Evolutionary conservation across 768 basidiomycete species (phyloP).

Genomic region (Termitomyces sp.): DNA sequence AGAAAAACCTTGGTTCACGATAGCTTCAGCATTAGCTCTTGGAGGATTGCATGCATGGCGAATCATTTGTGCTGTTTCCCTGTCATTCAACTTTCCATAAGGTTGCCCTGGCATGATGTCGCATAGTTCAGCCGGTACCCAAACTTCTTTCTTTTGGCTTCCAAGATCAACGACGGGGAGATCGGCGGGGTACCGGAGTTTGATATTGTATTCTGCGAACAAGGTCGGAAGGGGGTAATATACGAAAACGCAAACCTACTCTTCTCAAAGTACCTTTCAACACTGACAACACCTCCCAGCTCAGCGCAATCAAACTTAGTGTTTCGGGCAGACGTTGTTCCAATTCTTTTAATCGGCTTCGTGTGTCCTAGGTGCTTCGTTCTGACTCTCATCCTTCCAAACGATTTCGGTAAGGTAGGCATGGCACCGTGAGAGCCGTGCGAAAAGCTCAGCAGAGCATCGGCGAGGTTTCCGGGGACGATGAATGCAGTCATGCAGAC

Average conservation of each 20-base stretch:
- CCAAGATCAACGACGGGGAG: conserved; percentile 52
- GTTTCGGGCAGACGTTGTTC: conserved; percentile 28
- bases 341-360: conserved; percentile 40
- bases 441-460: conserved; percentile 47
- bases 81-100: conserved; percentile 55
- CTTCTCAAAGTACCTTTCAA: conserved; percentile 56
- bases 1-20: conserved; percentile 53
- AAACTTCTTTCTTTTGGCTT: conserved; percentile 21
- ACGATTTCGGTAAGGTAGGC: conserved; percentile 38
- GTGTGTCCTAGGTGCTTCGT: conserved; percentile 52
- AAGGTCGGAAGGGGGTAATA: background rate
- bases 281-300: conserved; percentile 45
- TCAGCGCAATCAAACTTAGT: conserved; percentile 46
- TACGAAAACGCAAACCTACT: conserved; percentile 36
- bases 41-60: conserved; percentile 61
- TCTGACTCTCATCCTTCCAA: conserved; percentile 53
- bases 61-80: conserved; percentile 68
- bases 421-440: conserved; percentile 34
- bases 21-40: conserved; percentile 47
- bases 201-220: conserved; percentile 49
- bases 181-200: conserved; percentile 35
- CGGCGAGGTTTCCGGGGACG: conserved; percentile 55
- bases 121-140: conserved; percentile 68
- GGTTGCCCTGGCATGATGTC: conserved; percentile 53
- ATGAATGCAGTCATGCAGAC: conserved; percentile 54